Conservation (phyloP, 169 alveolate genomes). For the Neospora caninum region DNA sequence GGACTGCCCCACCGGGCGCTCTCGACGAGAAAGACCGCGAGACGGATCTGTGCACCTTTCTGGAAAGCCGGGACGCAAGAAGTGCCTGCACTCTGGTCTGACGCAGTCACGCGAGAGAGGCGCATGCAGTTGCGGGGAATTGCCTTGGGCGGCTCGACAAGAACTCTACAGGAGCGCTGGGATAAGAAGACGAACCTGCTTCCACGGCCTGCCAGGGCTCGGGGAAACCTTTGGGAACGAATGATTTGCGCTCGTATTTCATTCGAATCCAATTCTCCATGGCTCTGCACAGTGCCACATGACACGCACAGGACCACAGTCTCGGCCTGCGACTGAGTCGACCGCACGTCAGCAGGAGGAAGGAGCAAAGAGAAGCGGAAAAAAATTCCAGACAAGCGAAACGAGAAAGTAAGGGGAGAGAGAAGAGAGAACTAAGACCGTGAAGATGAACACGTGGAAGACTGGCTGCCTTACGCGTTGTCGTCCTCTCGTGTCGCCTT, state of each 20-base stretch:
- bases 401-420: background rate
- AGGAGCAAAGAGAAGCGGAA: too few relatives aligned
- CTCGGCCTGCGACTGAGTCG: background rate
- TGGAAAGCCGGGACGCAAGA: too few relatives aligned
- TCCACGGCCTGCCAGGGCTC: constrained; percentile 58
- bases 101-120: too few relatives aligned
- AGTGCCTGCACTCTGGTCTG: too few relatives aligned
- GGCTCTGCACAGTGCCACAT: constrained; percentile 17
- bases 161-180: too few relatives aligned
- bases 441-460: background rate
- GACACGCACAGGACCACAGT: background rate
- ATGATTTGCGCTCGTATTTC: constrained; percentile 55
- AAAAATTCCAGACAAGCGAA: background rate
- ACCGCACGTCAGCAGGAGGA: too few relatives aligned
- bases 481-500: constrained; percentile 49
- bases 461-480: background rate
- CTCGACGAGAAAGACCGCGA: too few relatives aligned
- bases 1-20: too few relatives aligned
- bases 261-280: constrained; percentile 63
- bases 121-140: too few relatives aligned
- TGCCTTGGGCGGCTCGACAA: too few relatives aligned
- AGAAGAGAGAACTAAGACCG: background rate
- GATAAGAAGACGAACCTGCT: background rate
- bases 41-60: too few relatives aligned
- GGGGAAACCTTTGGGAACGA: constrained; percentile 40